A percentile compares a stretch with the other conserved stretches of the same genome.
Evolutionary conservation across 768 basidiomycete species (phyloP).

Genomic region (Leucocoprinus birnbaumii): DNA sequence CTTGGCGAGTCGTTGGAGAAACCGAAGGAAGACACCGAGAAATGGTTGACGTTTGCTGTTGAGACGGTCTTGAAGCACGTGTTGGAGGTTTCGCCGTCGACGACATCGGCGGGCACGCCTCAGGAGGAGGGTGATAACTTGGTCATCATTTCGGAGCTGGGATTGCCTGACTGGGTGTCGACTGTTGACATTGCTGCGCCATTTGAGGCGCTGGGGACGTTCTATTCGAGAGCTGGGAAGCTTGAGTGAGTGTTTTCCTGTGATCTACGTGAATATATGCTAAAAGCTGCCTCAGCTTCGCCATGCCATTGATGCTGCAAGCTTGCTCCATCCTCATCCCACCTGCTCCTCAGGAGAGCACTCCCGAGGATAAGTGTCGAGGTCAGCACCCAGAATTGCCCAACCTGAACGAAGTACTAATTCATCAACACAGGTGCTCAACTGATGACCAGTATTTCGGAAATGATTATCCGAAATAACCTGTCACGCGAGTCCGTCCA

Average conservation of each 20-base stretch:
- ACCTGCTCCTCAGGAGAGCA: constrained; percentile 30
- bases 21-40: constrained; percentile 37
- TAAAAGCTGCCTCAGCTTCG: constrained; percentile 40
- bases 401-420: neutral
- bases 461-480: constrained; percentile 36
- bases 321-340: constrained; percentile 62
- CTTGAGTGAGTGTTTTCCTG: constrained; percentile 41
- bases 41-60: constrained; percentile 39
- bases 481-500: constrained; percentile 27
- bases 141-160: constrained; percentile 46
- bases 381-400: constrained; percentile 35
- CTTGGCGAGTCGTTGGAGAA: constrained; percentile 31
- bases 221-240: constrained; percentile 55
- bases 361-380: constrained; percentile 54
- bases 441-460: constrained; percentile 41
- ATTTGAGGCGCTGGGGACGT: constrained; percentile 61
- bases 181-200: constrained; percentile 64
- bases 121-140: constrained; percentile 16
- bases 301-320: constrained; percentile 63
- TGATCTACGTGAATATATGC: neutral
- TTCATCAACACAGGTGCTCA: constrained; percentile 34
- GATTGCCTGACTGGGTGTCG: constrained; percentile 58
- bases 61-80: constrained; percentile 38
- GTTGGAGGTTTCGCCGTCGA: constrained; percentile 18
- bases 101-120: neutral